Base-by-base conservation (phyloP, 495 filamentous ascomycete genomes). In the Tuber umbilicatum region DNA sequence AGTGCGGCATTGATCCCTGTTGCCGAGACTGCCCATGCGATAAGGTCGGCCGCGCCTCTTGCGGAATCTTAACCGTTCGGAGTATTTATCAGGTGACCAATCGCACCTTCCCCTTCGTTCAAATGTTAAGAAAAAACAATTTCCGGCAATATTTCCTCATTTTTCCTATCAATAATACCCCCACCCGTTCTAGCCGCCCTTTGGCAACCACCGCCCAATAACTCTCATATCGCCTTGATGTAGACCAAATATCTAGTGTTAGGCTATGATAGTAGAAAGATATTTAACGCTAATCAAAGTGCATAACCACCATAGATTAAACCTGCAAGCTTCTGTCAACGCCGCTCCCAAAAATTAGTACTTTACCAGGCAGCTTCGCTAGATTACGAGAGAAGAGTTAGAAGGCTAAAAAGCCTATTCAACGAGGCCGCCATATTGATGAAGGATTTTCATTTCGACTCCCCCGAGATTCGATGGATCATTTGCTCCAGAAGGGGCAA, bases 251-350 rank as follows among this genome's bases (percentile, higher is more conserved):
- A 38, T 86, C 86, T 5, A 86, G 84, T 70, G 82, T 84, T 19
- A 81, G 86, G 71, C 84, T 90, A 23, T 82, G n/a, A n/a, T n/a
- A n/a, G n/a, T 89, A 0, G 78, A 83, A 42, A 79, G 81, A 69
- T 90, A 89, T 76, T 77, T 89, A 17, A 75, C 72, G 0, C 87
- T 88, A 73, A 89, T 89, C 47, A 82, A 85, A 7, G 76, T 76
- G 12, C 84, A 89, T 75, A 85, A 88, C 38, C 27, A 38, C 40
- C 42, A 76, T 5, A 73, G 75, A 14, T 35, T 76, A 23, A 23
- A 75, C 40, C 78, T 87, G 27, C 81, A 83, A 70, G 85, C 84
- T 9, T 73, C 87, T 68, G 86, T 85, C 67, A 79, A 80, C 14
- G 77, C 81, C 37, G 80, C 84, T 7, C 83, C 86, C 0, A 76